These are phyloP conservation scores for Blastobotrys buckinghamii DNA, from an alignment of 1,139 yeast genomes.

Conservation along the genomic window DNA sequence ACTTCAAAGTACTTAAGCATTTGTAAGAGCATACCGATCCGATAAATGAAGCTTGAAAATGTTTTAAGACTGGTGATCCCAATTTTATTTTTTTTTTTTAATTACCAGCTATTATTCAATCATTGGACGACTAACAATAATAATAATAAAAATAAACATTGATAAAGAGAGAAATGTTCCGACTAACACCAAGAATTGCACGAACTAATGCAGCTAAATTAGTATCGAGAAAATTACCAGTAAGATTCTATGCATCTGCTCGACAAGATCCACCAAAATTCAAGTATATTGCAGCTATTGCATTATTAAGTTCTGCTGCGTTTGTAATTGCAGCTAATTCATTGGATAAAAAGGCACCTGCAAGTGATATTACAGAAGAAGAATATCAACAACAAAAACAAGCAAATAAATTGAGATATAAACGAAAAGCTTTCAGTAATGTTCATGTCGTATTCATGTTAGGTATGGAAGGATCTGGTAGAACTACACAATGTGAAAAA, in stretches of 20 bases:
- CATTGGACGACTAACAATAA: background rate
- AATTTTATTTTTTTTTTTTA: background rate
- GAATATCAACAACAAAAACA: constrained; percentile 48
- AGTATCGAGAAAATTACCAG: background rate
- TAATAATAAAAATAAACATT: background rate
- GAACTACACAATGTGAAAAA: constrained; percentile 89
- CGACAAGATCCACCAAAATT: constrained; percentile 29
- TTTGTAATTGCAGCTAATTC: constrained; percentile 48
- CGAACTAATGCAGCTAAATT: too few species aligned
- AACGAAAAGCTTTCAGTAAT: constrained; percentile 45
- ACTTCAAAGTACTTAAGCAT: background rate
- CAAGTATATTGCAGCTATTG: constrained; percentile 30
- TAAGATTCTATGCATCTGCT: constrained; percentile 12
- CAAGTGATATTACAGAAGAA: constrained; percentile 46
- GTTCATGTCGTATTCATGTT: constrained; percentile 76
- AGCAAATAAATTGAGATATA: constrained; percentile 19
- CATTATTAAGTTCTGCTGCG: constrained; percentile 38
- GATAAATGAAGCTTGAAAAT: background rate
- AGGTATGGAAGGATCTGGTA: constrained; percentile 79
- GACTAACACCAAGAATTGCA: background rate
- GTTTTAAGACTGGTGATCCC: background rate
- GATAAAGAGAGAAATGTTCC: background rate
- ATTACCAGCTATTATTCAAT: background rate
- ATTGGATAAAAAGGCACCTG: constrained; percentile 47
- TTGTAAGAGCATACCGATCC: background rate